These are phyloP conservation scores for Coemansia sp. DNA, from an alignment of 192 early-diverging fungal genomes.

Conservation along the genomic window DNA sequence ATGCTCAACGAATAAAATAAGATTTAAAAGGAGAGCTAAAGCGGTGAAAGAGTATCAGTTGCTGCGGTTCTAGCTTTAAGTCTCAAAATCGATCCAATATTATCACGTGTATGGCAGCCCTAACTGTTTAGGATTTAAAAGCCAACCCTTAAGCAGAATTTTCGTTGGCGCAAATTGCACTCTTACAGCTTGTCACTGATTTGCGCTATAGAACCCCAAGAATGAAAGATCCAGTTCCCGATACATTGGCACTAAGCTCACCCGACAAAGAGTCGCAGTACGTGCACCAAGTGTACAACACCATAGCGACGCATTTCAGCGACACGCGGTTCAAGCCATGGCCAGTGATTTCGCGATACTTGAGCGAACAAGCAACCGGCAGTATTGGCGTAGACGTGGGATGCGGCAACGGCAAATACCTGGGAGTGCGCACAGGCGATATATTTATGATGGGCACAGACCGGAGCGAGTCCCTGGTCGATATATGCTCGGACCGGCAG, in stretches of 20 bases:
- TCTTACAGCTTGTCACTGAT: no score
- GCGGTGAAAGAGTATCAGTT: background rate
- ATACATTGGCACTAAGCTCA: conserved; percentile 29
- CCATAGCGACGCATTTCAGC: conserved; percentile 91
- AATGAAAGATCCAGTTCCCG: conserved; percentile 39
- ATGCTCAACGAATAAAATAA: conserved; percentile 36
- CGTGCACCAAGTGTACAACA: conserved; percentile 91
- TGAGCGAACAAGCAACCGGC: conserved; percentile 60
- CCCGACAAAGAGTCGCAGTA: conserved; percentile 72
- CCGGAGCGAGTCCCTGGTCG: conserved; percentile 73
- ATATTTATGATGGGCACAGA: conserved; percentile 84
- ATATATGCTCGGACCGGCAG: conserved; percentile 69
- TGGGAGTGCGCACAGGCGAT: conserved; percentile 74
- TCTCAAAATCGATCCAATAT: background rate
- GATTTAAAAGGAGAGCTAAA: background rate
- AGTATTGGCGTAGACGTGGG: conserved; percentile 92
- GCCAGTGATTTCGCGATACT: conserved; percentile 91
- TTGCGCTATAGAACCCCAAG: background rate
- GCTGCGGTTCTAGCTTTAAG: background rate
- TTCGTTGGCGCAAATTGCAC: no score
- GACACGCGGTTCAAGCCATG: conserved; percentile 98
- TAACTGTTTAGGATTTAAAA: background rate
- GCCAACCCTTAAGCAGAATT: background rate
- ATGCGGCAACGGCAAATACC: conserved; percentile 98
- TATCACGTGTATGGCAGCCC: conserved; percentile 7